A percentile compares a stretch with the other conserved stretches of the same genome.
phyloP scores from a whole-genome alignment of 1,284 basidiomycete genomes.

The Psilocybe mexicana region DNA sequence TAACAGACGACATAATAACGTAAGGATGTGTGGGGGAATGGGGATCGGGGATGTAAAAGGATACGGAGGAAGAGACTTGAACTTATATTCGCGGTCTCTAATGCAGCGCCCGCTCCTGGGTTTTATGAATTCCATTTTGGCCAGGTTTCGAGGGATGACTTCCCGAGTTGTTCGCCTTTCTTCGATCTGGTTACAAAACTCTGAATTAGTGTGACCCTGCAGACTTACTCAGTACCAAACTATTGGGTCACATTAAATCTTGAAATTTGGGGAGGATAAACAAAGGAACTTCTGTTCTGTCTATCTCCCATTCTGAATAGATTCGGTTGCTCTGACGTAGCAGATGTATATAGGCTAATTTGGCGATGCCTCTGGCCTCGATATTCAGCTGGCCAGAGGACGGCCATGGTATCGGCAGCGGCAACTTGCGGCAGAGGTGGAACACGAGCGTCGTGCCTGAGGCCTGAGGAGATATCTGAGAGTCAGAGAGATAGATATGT shows the following conservation, averaged over 20 bases:
- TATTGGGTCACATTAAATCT: constrained; percentile 18
- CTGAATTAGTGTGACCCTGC: constrained; percentile 45
- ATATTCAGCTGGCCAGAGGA: constrained; percentile 8
- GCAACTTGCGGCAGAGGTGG: constrained; percentile 36
- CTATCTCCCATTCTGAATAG: constrained; percentile 19
- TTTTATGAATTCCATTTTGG: constrained; percentile 31
- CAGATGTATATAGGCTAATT: constrained; percentile 18
- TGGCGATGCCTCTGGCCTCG: constrained; percentile 8
- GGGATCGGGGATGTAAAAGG: constrained; percentile 38
- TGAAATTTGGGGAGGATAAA: constrained; percentile 5
- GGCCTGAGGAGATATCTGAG: constrained; percentile 23
- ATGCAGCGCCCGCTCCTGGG: constrained; percentile 32
- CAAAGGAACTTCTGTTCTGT: constrained; percentile 17
- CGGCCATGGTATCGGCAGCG: constrained; percentile 27
- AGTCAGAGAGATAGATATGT: constrained; percentile 11
- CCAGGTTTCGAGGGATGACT: constrained; percentile 32
- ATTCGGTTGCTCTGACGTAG: constrained; percentile 10
- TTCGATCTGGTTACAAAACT: constrained; percentile 47
- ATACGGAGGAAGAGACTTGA: constrained; percentile 29
- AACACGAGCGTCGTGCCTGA: constrained; percentile 35
- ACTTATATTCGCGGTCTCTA: constrained; percentile 39
- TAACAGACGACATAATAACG: constrained; percentile 44
- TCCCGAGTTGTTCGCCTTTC: constrained; percentile 51
- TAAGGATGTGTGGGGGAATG: constrained; percentile 35
- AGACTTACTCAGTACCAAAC: constrained; percentile 18